Evolutionary conservation across 2,329 filamentous ascomycete species (phyloP), one percentile per base, ranked within the genome.

Genomic region (Fusarium pilosicola): DNA sequence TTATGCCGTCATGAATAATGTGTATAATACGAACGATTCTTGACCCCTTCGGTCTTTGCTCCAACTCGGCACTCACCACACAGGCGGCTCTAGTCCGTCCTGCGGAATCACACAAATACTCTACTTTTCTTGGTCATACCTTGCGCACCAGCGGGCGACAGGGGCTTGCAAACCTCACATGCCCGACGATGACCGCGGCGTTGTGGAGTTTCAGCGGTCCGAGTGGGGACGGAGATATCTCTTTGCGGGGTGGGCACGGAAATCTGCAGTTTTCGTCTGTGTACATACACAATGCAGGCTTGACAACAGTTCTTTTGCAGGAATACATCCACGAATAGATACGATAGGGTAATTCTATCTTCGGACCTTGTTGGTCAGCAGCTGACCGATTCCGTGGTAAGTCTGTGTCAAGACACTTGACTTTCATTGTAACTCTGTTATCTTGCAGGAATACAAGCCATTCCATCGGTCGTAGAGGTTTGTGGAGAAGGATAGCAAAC

Each of bases 151-250:
- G 30, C 32, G 38, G 46, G 32, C 15, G 17, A 34, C 45, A 51
- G 30, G 20, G 30, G 58, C 51, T 49, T 58, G 49, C 44, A 36
- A 46, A 52, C 62, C 59, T 61, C 62, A 66, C 67, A 74, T 65
- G 64, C 65, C 76, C 76, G 76, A 75, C 60, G 63, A 62, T 76
- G 75, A 63, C 76, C 75, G 76, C 71, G 65, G 76, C 73, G 60
- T 66, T 59, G 76, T 76, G 76, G 75, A 49, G 62, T 51, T 54
- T 65, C 55, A 48, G 58, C 49, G 71, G 69, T 32, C 75, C 75
- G 75, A 62, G 75, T 72, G 75, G 75, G 52, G 20, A 69, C 67
- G 59, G 58, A 26, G 9, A 54, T 44, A 22, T 49, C 7, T 7
- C 8, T 20, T 14, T 13, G 36, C 71, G 62, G 66, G 38, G 67